phyloP scores from a whole-genome alignment of 2,329 filamentous ascomycete species.

The Phoma sp. region DNA sequence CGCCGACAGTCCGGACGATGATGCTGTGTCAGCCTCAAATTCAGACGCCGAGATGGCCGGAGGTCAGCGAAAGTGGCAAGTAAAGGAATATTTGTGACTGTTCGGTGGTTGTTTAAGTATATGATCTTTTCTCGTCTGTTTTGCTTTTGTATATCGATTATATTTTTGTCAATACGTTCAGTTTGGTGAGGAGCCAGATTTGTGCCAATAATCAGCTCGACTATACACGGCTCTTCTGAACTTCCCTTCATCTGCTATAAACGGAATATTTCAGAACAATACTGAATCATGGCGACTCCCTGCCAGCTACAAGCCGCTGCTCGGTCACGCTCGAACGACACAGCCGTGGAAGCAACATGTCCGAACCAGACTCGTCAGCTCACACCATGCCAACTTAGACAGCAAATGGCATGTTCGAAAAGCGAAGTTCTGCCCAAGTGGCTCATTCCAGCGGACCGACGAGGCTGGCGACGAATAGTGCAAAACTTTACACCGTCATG shows the following conservation, averaged over 20 bases:
- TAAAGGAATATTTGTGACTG: conserved; percentile 8
- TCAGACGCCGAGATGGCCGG: conserved; percentile 14
- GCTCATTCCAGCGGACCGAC: conserved; percentile 32
- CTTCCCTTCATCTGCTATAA: neutral
- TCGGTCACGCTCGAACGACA: conserved; percentile 10
- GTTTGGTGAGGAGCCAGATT: neutral
- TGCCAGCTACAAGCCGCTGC: conserved; percentile 5
- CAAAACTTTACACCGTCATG: conserved; percentile 48
- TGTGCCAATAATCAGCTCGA: neutral
- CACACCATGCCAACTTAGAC: conserved; percentile 15
- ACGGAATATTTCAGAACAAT: too few species aligned
- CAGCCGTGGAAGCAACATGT: conserved; percentile 9
- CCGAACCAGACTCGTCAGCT: conserved; percentile 10
- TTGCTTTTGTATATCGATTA: neutral
- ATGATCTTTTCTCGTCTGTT: neutral
- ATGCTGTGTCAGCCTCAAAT: conserved; percentile 5
- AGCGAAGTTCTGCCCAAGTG: conserved; percentile 27
- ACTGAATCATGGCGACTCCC: conserved; percentile 6
- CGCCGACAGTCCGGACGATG: conserved; percentile 13
- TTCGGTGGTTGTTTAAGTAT: neutral
- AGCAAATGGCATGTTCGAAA: conserved; percentile 1
- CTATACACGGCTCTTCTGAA: too few species aligned
- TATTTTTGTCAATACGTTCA: too few species aligned
- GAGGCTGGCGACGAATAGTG: conserved; percentile 40
- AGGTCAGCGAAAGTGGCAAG: conserved; percentile 6